Evolutionary conservation across 2,329 filamentous ascomycete genomes (phyloP), one percentile per base, ranked within the genome.

Genomic region (Calonectria ilicicola): DNA sequence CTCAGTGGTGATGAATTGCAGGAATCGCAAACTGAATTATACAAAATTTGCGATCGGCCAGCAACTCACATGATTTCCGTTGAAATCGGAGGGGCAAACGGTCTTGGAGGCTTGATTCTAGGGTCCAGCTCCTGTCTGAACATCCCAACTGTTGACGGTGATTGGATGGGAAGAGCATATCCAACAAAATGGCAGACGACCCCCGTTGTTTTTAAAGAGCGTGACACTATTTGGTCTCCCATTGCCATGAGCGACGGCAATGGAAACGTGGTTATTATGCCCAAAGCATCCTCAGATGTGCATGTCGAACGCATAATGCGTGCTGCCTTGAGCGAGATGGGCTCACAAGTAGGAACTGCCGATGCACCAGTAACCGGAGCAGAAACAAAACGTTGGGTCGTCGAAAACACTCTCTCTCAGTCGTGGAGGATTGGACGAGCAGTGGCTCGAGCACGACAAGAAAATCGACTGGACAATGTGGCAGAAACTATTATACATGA

Each of bases 61-160:
- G 86, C 89, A 26, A 89, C 91, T 23, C 89, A 90, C 44, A 88
- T 93, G 73, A 90, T 93, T 73, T 87, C 90, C 1, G 81, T 93
- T 14, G 92, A 93, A 77, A 92, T 93, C 67, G 92, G 92, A n/a
- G 92, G 92, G 8, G 88, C 87, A 5, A 93, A 93, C 74, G 91
- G 91, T 0, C 83, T 93, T 10, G 87, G 91, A 74, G 87, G 88
- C 10, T 84, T 92, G 81, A 85, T 91, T 5, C 81, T 91, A 5
- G 90, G 90, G 6, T 88, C 89, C 0, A 88, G 86, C 65, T 83
- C 83, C 1, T 86, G 88, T 72, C 88, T 91, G 80, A 82, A 89
- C 67, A 74, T 89, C 1, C 88, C 88, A 0, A 85, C 84, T 2
- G 85, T 90, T 4, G 89, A 90, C 68, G 89, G 86, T 17, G 89